Percentiles rank a stretch among this genome's conserved stretches.
Conservation (phyloP, 2,329 filamentous ascomycete species). For the Pseudogymnoascus sp. region DNA sequence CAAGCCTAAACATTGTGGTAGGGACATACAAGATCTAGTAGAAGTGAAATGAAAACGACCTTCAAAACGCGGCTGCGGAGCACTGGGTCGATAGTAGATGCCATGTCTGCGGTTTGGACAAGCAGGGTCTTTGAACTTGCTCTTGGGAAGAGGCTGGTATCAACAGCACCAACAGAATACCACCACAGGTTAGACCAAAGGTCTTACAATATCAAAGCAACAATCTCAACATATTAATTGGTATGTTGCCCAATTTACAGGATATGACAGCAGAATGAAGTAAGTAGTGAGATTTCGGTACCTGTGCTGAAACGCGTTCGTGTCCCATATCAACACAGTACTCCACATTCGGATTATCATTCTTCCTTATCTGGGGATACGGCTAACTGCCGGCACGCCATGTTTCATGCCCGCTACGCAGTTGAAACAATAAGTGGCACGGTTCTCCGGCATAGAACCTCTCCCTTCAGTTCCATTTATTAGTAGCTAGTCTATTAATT, state of each 20-base stretch:
- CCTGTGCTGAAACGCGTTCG: neutral
- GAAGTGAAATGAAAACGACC: slow-evolving; percentile 80
- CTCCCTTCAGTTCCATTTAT: too few species aligned
- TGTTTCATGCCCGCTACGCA: too few species aligned
- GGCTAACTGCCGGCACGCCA: too few species aligned
- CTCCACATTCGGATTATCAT: neutral
- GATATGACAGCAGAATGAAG: neutral
- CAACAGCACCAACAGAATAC: neutral
- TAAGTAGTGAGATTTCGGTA: neutral
- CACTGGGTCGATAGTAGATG: slow-evolving; percentile 38
- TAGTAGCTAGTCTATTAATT: too few species aligned
- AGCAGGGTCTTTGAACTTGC: neutral
- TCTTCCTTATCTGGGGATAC: neutral
- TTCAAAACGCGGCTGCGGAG: slow-evolving; percentile 72
- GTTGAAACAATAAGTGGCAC: too few species aligned
- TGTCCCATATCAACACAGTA: neutral
- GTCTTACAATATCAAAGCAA: neutral
- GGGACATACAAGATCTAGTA: slow-evolving; percentile 72
- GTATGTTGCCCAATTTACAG: neutral
- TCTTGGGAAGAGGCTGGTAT: neutral
- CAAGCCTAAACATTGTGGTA: slow-evolving; percentile 9
- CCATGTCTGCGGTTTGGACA: slow-evolving; percentile 18
- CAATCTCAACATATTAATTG: slow-evolving; percentile 2
- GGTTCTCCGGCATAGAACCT: too few species aligned
- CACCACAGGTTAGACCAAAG: neutral